A percentile compares a stretch with the other conserved stretches of the same genome.
Conservation (phyloP, 805 yeast genomes). For the Wickerhamiella slavikovae region DNA sequence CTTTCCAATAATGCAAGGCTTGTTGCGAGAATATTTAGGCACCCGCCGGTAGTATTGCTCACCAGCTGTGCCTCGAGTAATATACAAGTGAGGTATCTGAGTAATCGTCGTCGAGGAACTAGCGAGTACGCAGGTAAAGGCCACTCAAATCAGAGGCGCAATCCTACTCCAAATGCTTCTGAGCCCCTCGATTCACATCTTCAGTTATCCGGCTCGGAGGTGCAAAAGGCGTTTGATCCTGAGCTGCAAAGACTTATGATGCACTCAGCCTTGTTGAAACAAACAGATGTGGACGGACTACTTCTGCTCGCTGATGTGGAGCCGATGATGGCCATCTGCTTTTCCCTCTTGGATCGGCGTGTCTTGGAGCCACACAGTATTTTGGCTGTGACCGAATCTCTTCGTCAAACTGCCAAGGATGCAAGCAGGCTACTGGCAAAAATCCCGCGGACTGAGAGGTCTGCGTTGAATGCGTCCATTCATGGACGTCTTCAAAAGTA, state of each 20-base stretch:
- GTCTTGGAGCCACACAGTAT: constrained; percentile 2
- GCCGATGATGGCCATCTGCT: constrained; percentile 9
- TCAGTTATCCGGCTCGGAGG: no score
- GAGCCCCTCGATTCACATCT: no score
- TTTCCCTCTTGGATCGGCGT: constrained; percentile 1
- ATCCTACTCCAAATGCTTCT: no score
- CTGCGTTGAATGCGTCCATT: constrained; percentile 1
- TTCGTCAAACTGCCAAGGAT: constrained; percentile 10
- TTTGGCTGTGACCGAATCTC: constrained; percentile 4
- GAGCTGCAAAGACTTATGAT: not conserved
- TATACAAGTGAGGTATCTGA: no score
- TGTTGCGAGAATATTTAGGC: no score
- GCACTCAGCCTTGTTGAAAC: constrained; percentile 9
- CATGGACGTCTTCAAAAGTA: constrained; percentile 2
- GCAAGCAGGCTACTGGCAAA: constrained; percentile 4
- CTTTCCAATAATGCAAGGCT: no score
- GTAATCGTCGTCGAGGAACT: no score
- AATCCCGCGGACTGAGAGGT: constrained; percentile 5
- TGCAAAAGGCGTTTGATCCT: not conserved
- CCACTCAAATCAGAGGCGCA: no score
- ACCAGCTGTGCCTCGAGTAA: no score
- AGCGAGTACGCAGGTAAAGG: no score
- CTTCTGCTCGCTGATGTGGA: constrained; percentile 7
- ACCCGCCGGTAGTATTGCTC: no score
- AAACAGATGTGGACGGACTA: constrained; percentile 6